Evolutionary conservation across 1,139 yeast species (phyloP), one percentile per base, ranked within the genome.

Genomic region (Yamadazyma sp.): DNA sequence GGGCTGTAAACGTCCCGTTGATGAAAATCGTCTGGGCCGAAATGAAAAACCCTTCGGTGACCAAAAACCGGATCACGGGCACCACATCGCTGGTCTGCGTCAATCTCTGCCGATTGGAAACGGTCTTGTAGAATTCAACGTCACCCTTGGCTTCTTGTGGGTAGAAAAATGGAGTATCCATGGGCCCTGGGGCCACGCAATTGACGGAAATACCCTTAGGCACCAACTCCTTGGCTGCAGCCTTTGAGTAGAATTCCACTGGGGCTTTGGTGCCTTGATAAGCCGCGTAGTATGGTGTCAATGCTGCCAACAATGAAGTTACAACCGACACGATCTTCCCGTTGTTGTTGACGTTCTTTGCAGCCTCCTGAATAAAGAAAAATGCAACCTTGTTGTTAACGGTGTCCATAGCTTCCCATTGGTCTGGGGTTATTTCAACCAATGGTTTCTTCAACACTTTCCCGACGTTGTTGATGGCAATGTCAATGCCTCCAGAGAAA

Each of bases 151-250:
- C 64, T 58, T 81, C 87, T 59, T 78, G 83, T 17, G 78, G 77
- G 50, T 79, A 79, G 56, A 81, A 73, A 63, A 81, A 81, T 40
- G 85, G 84, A 17, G 86, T 81, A 53, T 80, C 85, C 84, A 81
- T 81, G 34, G 87, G 86, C 34, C 86, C 87, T 36, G 86, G 87
- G 3, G 85, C 83, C 43, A 81, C 77, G 51, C 75, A 68, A 51
- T 76, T 79, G 50, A 76, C 82, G 9, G 78, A 66, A 44, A 81
- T 75, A 9, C 71, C 68, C 49, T 64, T 71, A 17, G 63, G 57
- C 22, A 61, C 64, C 44, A 77, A 66, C 54, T 81, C 86, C 58
- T 80, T 78, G 12, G 84, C 75, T 12, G 80, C 75, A 16, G 83
- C 62, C 50, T 79, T 77, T 42, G 72, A 57, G 59, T 76, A 77